Base-by-base conservation (phyloP, 2,329 filamentous ascomycete species). In the Xylaria sp. region DNA sequence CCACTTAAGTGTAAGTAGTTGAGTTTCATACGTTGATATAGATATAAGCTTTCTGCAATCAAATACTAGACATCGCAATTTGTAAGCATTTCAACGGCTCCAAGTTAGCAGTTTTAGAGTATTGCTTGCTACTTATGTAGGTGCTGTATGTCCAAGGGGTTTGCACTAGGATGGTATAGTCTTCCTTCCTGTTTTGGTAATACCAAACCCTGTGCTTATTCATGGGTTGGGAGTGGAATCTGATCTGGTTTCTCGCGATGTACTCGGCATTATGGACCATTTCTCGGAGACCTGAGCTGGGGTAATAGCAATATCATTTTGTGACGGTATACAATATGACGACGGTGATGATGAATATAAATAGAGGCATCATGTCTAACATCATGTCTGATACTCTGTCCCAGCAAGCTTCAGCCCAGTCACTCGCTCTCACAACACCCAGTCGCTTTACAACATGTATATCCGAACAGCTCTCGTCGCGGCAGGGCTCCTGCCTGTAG, bases 401-500 rank as follows among this genome's bases (percentile, higher is more conserved):
- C 20, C 44, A 44, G 20, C 65, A 7, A 50, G 60, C 57, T 61
- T 55, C 55, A 56, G 50, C 48, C 10, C 28, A 39, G 15, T 48
- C 59, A n/a, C 23, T 59, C 28, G 13, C 55, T 8, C 23, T 63
- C 31, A 13, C 18, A 20, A 15, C 23, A 58, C 41, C 48, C 18
- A 5, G 34, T 12, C 20, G 20, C 20, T 15, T 37, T 20, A 3
- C 39, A 66, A 65, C 15, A 73, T 73, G 72, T 54, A 61, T 64
- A 41, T 71, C 63, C 57, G 65, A 48, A 62, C 54, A 18, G 56
- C 63, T 59, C 55, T 73, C 34, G 44, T 72, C 54, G 44, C 58
- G 15, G 70, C 63, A 28, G 72, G 70, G 18, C 66, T 72, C 25
- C 48, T 72, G 50, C 65, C 68, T 55, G 31, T 73, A 2, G 65